Conservation (phyloP, 2,329 filamentous ascomycete species). For the Byssothecium circinans region DNA sequence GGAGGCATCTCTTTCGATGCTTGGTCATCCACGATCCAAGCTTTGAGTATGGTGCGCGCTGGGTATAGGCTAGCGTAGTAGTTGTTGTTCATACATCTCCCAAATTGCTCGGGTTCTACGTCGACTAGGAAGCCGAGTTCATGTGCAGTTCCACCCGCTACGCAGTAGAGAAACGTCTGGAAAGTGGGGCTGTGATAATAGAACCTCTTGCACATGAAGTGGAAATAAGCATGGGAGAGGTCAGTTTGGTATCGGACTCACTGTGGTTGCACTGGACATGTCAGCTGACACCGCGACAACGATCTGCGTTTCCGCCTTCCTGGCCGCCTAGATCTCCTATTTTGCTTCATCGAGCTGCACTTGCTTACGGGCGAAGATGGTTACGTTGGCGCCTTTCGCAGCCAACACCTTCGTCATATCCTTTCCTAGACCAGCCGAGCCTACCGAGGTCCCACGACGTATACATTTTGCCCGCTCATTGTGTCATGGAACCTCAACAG, state of each 20-base stretch:
- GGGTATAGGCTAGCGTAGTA: slow-evolving; percentile 23
- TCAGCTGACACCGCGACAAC: slow-evolving; percentile 9
- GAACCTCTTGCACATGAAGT: not conserved
- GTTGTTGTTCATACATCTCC: slow-evolving; percentile 33
- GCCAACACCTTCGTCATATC: slow-evolving; percentile 23
- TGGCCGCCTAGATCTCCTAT: slow-evolving; percentile 6
- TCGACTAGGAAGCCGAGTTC: slow-evolving; percentile 25
- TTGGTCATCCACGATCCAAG: slow-evolving; percentile 25
- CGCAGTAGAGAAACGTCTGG: slow-evolving; percentile 29
- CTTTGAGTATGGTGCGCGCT: slow-evolving; percentile 19
- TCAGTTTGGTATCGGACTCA: no score
- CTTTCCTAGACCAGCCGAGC: slow-evolving; percentile 27
- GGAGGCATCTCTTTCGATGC: not conserved
- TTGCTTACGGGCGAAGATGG: slow-evolving; percentile 14
- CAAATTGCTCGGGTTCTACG: slow-evolving; percentile 18
- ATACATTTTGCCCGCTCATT: no score
- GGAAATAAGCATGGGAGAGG: not conserved
- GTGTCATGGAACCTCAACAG: no score
- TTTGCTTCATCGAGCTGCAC: slow-evolving; percentile 8
- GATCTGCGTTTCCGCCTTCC: slow-evolving; percentile 1
- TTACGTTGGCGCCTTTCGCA: slow-evolving; percentile 11
- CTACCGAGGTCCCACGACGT: no score
- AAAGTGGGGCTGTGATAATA: slow-evolving; percentile 17
- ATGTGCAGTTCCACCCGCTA: slow-evolving; percentile 28
- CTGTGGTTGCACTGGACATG: slow-evolving; percentile 5